Base-by-base conservation (phyloP, 495 filamentous ascomycete species). In the Podospora pseudocomata region DNA sequence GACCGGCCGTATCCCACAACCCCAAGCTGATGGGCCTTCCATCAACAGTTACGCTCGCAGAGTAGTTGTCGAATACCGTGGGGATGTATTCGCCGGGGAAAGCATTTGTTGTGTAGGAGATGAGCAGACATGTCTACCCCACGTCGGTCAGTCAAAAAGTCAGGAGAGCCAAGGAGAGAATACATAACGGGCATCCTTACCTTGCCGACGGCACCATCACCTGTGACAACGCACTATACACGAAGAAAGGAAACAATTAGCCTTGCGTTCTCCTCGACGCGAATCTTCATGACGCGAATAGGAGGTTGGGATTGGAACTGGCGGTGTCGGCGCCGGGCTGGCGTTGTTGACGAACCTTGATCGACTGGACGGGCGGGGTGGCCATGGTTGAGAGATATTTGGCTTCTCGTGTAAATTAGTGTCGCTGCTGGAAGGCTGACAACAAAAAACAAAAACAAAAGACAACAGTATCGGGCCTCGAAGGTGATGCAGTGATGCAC, bases 41-140 rank as follows among this genome's bases (percentile, higher is more conserved):
- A 83, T 99, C 95, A 59, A 99, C 95, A 92, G 97, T 97, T 30
- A 99, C 95, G 82, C 91, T 96, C 64, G 95, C 95, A 60, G 95
- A 97, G 82, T 99, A 99, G 81, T 99, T 99, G 76, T 99, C 95
- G 78, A 99, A 99, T 94, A 98, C 96, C 68, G 95, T 99, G 72
- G 95, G 95, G 76, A 99, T 97, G 77, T 99, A 99, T 84, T 99
- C 95, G 71, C 95, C 95, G 18, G 95, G 95, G 79, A 99, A 99
- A 55, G 95, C 95, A 85, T 99, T 99, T 62, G 95, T 99, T 54
- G 95, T 98, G 79, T 98, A 98, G 20, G 95, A 98, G 76, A 99
- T 99, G 72, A 99, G 90, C 66, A 99, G 90, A 84, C 95, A 99
- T 84, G 95, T 99, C 96, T 98, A 74, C n/a, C 65, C 62, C 59